Base-by-base conservation (phyloP, 441 rosid genomes). In the Metrosideros polymorpha region DNA sequence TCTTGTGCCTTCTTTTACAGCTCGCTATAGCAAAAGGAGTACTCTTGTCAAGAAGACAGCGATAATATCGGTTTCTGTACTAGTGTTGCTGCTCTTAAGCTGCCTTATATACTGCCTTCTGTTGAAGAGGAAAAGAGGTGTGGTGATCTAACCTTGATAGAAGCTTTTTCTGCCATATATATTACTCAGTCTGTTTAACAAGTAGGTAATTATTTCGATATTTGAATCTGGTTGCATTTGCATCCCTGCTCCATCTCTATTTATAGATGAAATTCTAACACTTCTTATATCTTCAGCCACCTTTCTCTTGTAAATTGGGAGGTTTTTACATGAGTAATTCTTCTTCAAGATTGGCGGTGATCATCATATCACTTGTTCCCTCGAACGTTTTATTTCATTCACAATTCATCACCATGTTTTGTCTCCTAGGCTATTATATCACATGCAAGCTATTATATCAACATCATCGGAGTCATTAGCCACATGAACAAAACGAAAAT, bases 31-130 rank as follows among this genome's bases (percentile, higher is more conserved):
- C 10, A 63, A 51, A 56, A 85, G 27, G 17, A 61, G 77, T 55
- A 89, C 86, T 9, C 77, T 89, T 13, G 35, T 88, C 56, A 92
- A 91, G 86, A 91, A 52, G 87, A 85, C 83, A n/a, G 83, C 79
- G 0, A 54, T 61, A 51, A 24, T 90, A 57, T 52, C 83, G 66
- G 55, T 86, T 83, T 82, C 87, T 66, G 15, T 12, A 63, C 1
- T 9, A 32, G 43, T 63, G 77, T 30, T 49, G n/a, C 49, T 88
- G 71, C 47, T 93, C 35, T 7, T 84, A 13, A 25, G 56, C 50
- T 27, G 54, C 82, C 56, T 18, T 54, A 24, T 84, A 39, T 85
- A 52, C 63, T 90, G 84, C 82, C 88, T 85, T 50, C 14, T 84
- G 24, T 82, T n/a, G 63, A 86, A 59, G 86, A 84, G 83, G 76